These are phyloP conservation scores for Globisporangium paddicum DNA, from an alignment of 352 stramenopile genomes.

Conservation along the genomic window DNA sequence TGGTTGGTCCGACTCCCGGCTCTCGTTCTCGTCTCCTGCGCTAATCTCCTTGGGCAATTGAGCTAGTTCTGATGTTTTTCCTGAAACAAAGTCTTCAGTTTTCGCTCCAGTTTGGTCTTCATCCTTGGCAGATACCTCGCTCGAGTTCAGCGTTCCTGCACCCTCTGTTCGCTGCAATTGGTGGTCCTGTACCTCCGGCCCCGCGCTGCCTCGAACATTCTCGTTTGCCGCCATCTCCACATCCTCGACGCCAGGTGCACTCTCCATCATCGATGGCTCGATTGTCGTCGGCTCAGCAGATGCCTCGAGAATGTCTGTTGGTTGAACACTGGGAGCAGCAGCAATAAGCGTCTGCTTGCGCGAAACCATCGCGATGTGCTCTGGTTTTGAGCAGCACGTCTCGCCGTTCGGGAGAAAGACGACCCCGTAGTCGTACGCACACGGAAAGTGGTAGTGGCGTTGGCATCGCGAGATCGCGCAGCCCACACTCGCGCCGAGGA, in stretches of 20 bases:
- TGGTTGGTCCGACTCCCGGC: background rate
- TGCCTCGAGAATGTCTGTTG: background rate
- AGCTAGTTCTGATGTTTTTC: no score
- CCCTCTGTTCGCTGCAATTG: no score
- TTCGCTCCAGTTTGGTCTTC: background rate
- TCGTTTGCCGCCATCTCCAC: background rate
- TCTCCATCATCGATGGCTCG: background rate
- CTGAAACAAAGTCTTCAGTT: no score
- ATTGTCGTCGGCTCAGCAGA: background rate
- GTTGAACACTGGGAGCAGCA: background rate
- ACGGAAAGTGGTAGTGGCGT: conserved; percentile 93
- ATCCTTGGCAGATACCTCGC: background rate
- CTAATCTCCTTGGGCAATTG: background rate
- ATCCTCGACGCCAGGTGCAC: background rate
- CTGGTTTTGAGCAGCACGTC: conserved; percentile 51
- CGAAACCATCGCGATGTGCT: conserved; percentile 52
- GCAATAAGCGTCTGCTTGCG: conserved; percentile 17
- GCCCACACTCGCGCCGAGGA: conserved; percentile 89
- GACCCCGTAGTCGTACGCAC: conserved; percentile 74
- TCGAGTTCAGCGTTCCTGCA: background rate
- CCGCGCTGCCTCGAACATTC: background rate
- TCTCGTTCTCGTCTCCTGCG: background rate
- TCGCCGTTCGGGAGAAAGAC: conserved; percentile 66
- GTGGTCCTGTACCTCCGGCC: background rate
- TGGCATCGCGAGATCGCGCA: conserved; percentile 86